Evolutionary conservation across 129 eudicot genomes (phyloP).

Genomic region (Apium graveolens): DNA sequence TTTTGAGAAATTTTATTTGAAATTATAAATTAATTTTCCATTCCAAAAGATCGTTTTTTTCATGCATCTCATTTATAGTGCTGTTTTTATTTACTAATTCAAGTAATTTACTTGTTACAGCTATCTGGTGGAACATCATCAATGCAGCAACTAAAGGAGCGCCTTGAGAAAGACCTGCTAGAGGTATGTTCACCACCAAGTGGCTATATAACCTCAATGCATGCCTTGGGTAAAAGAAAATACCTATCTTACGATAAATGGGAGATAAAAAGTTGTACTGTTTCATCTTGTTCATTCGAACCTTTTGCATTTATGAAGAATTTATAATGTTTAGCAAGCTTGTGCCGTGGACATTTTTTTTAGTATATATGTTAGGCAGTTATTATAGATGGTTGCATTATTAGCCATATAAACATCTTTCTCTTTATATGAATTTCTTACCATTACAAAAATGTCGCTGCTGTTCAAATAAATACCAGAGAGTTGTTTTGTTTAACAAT

Average conservation of each 20-base stretch:
- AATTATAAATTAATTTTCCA: neutral
- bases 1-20: neutral
- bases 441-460: neutral
- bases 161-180: constrained; percentile 92
- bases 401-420: neutral
- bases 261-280: neutral
- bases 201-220: neutral
- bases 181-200: constrained; percentile 40
- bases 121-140: constrained; percentile 97
- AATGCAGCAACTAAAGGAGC: constrained; percentile 96
- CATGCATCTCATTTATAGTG: neutral
- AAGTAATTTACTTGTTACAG: constrained; percentile 26
- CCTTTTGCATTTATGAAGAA: neutral
- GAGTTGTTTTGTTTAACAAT: neutral
- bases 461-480: neutral
- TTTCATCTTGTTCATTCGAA: neutral
- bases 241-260: neutral
- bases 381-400: neutral
- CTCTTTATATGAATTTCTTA: neutral
- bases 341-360: neutral
- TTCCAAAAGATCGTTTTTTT: neutral
- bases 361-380: neutral
- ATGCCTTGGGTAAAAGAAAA: neutral
- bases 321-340: neutral
- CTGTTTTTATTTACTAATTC: neutral